Evolutionary conservation across 176 grass and related monocot species (phyloP).

Genomic region (Phoenix roebelenii): DNA sequence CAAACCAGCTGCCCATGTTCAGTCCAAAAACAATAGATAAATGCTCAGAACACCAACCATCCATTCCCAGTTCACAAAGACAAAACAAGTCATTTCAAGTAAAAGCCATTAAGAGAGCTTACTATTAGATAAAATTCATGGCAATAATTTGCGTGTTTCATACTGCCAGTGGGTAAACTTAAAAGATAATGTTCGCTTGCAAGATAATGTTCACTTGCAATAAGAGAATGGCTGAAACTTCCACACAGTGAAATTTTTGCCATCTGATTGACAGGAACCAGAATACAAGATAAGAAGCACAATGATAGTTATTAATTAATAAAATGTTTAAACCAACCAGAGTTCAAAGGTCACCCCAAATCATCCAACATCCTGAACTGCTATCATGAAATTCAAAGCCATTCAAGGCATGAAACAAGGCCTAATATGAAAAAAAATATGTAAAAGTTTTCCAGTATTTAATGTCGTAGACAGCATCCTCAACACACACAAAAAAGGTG

Average conservation of each 20-base stretch:
- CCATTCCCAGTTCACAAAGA: too few species aligned
- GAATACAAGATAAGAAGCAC: background rate
- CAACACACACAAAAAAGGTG: slow-evolving; percentile 22
- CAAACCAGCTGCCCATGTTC: too few species aligned
- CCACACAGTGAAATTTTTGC: background rate
- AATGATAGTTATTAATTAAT: background rate
- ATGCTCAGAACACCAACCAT: too few species aligned
- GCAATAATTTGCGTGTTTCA: too few species aligned
- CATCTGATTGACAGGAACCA: background rate
- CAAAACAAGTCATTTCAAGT: too few species aligned
- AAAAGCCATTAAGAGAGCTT: too few species aligned
- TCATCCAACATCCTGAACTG: background rate
- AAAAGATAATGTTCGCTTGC: too few species aligned
- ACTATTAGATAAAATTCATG: too few species aligned
- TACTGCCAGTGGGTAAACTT: too few species aligned
- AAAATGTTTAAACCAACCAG: background rate
- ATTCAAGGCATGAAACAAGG: background rate
- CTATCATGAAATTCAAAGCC: background rate
- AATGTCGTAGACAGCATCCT: slow-evolving; percentile 28
- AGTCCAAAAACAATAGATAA: too few species aligned
- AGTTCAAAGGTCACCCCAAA: background rate
- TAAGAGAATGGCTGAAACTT: background rate
- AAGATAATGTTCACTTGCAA: too few species aligned
- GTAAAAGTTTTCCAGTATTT: slow-evolving; percentile 20
- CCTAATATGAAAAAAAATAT: slow-evolving; percentile 8